Conservation (phyloP, 192 early-diverging fungal genomes). For the Backusella parvicylindrica region DNA sequence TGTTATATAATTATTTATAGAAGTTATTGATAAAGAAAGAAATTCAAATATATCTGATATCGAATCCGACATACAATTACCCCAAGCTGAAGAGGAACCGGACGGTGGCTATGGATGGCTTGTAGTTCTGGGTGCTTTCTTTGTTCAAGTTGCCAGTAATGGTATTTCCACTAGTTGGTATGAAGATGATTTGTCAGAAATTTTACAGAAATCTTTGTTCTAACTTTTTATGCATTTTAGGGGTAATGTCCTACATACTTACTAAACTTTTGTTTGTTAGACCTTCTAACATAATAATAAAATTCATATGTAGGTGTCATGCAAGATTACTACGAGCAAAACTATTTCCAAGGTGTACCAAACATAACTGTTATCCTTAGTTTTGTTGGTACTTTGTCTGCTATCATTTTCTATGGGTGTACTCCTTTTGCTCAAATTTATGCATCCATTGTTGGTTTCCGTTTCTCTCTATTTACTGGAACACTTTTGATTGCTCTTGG, state of each 20-base stretch:
- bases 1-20: background rate
- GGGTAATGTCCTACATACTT: too few species aligned
- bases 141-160: constrained; percentile 21
- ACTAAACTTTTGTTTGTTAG: background rate
- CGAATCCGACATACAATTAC: background rate
- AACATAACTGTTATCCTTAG: constrained; percentile 1
- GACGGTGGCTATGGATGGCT: constrained; percentile 38
- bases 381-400: constrained; percentile 20
- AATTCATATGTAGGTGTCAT: constrained; percentile 23
- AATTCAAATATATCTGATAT: background rate
- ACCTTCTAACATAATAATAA: too few species aligned
- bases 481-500: background rate
- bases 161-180: background rate
- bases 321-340: constrained; percentile 27
- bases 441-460: background rate
- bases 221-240: too few species aligned
- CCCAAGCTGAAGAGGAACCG: background rate
- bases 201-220: too few species aligned
- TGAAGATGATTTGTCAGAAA: too few species aligned
- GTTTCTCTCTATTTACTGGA: constrained; percentile 4
- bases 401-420: background rate
- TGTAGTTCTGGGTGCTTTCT: constrained; percentile 35
- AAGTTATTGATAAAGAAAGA: background rate
- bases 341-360: constrained; percentile 6
- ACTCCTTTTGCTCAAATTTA: constrained; percentile 14